Conservation (phyloP, 2,329 filamentous ascomycete genomes). For the Aspergillus floridensis region DNA sequence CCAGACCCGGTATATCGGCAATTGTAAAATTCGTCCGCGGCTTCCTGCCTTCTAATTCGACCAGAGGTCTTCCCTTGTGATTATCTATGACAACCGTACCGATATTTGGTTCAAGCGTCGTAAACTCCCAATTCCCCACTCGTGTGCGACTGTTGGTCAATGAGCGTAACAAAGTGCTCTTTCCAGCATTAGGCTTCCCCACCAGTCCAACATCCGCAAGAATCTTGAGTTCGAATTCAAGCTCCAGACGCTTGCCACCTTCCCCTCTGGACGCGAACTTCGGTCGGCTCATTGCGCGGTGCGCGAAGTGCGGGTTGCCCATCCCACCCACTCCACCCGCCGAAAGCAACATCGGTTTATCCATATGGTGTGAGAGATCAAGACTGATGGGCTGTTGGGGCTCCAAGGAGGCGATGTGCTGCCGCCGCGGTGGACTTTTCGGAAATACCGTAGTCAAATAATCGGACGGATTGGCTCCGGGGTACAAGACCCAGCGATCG, state of each 20-base stretch:
- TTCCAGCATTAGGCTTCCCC: conserved; percentile 92
- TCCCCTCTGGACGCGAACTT: conserved; percentile 89
- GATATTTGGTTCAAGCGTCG: conserved; percentile 90
- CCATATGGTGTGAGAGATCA: conserved; percentile 73
- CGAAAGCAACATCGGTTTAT: conserved; percentile 78
- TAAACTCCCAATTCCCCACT: conserved; percentile 95
- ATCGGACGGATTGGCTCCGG: conserved; percentile 72
- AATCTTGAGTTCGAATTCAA: conserved; percentile 90
- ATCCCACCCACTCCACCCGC: conserved; percentile 85
- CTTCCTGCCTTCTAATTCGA: conserved; percentile 51
- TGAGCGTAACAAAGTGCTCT: conserved; percentile 85
- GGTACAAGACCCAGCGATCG: conserved; percentile 83
- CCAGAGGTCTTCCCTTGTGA: conserved; percentile 69
- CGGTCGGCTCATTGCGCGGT: conserved; percentile 69
- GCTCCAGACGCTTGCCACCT: conserved; percentile 69
- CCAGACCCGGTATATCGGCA: conserved; percentile 91
- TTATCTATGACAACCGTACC: conserved; percentile 92
- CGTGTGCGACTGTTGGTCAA: conserved; percentile 85
- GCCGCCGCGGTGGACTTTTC: conserved; percentile 54
- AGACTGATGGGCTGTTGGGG: conserved; percentile 70
- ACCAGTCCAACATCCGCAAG: conserved; percentile 94
- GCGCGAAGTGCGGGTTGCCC: conserved; percentile 90
- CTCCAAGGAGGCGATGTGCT: conserved; percentile 62
- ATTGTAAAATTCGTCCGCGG: conserved; percentile 80
- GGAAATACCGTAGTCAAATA: conserved; percentile 61